These are phyloP conservation scores for Sextonia rubra DNA, from an alignment of 164 flowering plant genomes.

Conservation along the genomic window DNA sequence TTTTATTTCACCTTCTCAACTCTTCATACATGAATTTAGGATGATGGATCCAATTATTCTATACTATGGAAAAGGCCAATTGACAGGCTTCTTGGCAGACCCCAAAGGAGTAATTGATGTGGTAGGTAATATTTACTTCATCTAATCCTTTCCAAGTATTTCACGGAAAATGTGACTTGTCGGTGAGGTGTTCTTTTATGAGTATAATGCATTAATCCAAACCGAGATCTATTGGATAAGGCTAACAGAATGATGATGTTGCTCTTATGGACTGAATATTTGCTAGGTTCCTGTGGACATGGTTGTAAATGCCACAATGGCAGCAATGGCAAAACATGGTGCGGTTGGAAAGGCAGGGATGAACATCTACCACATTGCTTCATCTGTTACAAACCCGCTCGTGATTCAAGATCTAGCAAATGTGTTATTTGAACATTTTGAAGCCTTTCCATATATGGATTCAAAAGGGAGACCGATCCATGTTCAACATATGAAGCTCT, in stretches of 20 bases:
- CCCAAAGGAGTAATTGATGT: constrained; percentile 86
- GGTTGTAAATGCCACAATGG: constrained; percentile 89
- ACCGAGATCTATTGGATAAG: too few relatives aligned
- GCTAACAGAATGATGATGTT: neutral
- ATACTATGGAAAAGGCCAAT: constrained; percentile 89
- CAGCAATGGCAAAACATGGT: constrained; percentile 93
- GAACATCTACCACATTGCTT: constrained; percentile 72
- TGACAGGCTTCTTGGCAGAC: constrained; percentile 80
- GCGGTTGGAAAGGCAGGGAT: constrained; percentile 42
- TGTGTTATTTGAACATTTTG: constrained; percentile 59
- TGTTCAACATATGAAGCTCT: constrained; percentile 66
- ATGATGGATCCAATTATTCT: constrained; percentile 94
- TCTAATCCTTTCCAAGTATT: neutral
- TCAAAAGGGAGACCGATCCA: constrained; percentile 56
- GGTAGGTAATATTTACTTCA: constrained; percentile 34
- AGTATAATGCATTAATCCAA: too few relatives aligned
- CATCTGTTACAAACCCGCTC: constrained; percentile 82
- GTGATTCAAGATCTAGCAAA: constrained; percentile 54
- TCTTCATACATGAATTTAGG: constrained; percentile 28
- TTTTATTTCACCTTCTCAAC: neutral
- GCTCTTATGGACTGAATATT: neutral
- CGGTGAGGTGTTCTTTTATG: too few relatives aligned
- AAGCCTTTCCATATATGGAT: constrained; percentile 55
- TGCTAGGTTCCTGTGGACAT: constrained; percentile 87
- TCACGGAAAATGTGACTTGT: too few relatives aligned